Evolutionary conservation across 192 early-diverging fungal species (phyloP).

Genomic region (Entophlyctis helioformis): DNA sequence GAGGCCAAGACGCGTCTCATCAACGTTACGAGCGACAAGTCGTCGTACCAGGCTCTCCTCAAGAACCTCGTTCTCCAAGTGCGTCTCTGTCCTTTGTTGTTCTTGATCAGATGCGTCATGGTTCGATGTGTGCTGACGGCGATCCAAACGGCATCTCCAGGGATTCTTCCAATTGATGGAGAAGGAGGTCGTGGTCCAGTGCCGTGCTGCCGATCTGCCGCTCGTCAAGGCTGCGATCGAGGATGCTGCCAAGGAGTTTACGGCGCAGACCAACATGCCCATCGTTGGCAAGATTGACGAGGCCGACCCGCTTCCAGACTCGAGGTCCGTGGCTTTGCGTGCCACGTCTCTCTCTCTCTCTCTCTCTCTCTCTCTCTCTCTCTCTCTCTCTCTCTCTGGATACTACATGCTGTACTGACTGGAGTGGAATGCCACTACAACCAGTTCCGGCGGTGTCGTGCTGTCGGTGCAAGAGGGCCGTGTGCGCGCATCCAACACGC

Average conservation of each 20-base stretch:
- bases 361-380: not conserved
- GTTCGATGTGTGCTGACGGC: not conserved
- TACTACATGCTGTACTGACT: conserved; percentile 1
- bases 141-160: conserved; percentile 13
- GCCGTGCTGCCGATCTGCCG: conserved; percentile 58
- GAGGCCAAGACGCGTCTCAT: conserved; percentile 55
- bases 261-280: conserved; percentile 30
- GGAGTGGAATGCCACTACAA: too few relatives aligned
- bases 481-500: conserved; percentile 80
- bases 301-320: conserved; percentile 54
- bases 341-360: not conserved
- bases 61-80: conserved; percentile 69
- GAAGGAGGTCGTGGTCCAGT: conserved; percentile 50
- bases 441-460: conserved; percentile 81
- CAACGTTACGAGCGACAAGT: conserved; percentile 39
- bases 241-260: conserved; percentile 36
- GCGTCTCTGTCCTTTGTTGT: too few relatives aligned
- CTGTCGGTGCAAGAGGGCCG: conserved; percentile 62
- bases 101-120: conserved; percentile 11
- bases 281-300: conserved; percentile 44
- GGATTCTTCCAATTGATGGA: conserved; percentile 85
- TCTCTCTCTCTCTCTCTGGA: not conserved
- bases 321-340: conserved; percentile 28
- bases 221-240: conserved; percentile 46
- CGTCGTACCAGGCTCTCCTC: conserved; percentile 52